Evolutionary conservation across 2,329 filamentous ascomycete species (phyloP).

Genomic region (Knufia fluminis): DNA sequence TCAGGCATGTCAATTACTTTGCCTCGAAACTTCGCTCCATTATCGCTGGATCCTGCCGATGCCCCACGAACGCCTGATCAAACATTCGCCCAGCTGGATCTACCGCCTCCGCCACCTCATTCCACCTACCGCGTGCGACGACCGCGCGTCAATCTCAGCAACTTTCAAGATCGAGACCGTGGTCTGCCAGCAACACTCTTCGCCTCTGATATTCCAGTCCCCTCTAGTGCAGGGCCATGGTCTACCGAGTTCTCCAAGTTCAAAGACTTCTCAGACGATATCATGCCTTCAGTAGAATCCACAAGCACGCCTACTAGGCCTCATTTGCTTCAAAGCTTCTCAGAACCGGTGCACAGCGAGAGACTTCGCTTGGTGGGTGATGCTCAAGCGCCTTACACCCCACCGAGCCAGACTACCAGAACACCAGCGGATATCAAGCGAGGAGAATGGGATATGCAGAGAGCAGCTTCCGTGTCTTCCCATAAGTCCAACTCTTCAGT

Average conservation of each 20-base stretch:
- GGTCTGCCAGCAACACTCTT: conserved; percentile 24
- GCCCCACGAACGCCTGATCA: conserved; percentile 37
- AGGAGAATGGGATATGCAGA: conserved; percentile 33
- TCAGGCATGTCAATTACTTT: conserved; percentile 36
- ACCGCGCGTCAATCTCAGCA: conserved; percentile 30
- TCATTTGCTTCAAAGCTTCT: conserved; percentile 12
- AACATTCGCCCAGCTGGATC: conserved; percentile 29
- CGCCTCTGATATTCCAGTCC: conserved; percentile 32
- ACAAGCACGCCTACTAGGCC: conserved; percentile 10
- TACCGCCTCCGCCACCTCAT: conserved; percentile 38
- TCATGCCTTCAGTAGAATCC: conserved; percentile 23
- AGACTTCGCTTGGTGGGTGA: conserved; percentile 32
- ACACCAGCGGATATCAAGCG: conserved; percentile 28
- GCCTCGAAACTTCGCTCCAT: conserved; percentile 37
- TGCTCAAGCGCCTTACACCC: conserved; percentile 33
- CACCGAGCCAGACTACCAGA: conserved; percentile 36
- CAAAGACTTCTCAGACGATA: conserved; percentile 30
- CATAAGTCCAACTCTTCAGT: conserved; percentile 53
- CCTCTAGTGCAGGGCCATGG: conserved; percentile 26
- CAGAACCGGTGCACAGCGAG: conserved; percentile 26
- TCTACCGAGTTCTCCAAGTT: conserved; percentile 11
- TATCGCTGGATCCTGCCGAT: conserved; percentile 29
- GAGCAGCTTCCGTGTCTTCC: conserved; percentile 50
- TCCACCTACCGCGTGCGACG: conserved; percentile 34
- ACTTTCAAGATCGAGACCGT: conserved; percentile 29